phyloP scores from a whole-genome alignment of 345 rosid species.

The Eucalyptus decipiens region DNA sequence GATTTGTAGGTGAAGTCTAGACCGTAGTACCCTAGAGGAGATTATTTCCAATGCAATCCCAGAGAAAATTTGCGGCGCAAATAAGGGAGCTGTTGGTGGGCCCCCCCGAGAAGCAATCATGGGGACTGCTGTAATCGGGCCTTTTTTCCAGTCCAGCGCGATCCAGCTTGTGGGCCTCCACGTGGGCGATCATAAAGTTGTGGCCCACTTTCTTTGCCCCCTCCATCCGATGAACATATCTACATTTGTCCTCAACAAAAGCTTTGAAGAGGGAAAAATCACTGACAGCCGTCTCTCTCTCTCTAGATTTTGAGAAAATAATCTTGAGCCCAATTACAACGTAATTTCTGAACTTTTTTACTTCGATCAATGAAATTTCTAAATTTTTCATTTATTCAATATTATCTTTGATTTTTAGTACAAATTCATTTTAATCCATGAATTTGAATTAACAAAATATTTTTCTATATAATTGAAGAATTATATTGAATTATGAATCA shows the following conservation, averaged over 20 bases:
- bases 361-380: too few relatives aligned
- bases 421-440: too few relatives aligned
- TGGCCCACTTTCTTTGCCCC: not conserved
- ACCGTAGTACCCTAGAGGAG: not conserved
- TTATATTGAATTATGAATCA: too few relatives aligned
- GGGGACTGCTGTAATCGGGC: not conserved
- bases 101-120: not conserved
- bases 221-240: not conserved
- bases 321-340: too few relatives aligned
- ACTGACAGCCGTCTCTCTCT: not conserved
- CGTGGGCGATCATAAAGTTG: not conserved
- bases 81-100: not conserved
- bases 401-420: too few relatives aligned
- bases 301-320: not conserved
- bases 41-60: not conserved
- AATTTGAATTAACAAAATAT: too few relatives aligned
- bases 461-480: too few relatives aligned
- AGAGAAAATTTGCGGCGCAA: not conserved
- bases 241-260: not conserved
- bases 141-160: not conserved
- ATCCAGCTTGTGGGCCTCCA: not conserved
- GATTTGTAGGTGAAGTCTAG: not conserved
- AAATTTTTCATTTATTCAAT: too few relatives aligned
- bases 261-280: not conserved
- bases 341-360: too few relatives aligned